Evolutionary conservation across 2,329 filamentous ascomycete species (phyloP), one percentile per base, ranked within the genome.

Genomic region (Chaetothyriales sp.): DNA sequence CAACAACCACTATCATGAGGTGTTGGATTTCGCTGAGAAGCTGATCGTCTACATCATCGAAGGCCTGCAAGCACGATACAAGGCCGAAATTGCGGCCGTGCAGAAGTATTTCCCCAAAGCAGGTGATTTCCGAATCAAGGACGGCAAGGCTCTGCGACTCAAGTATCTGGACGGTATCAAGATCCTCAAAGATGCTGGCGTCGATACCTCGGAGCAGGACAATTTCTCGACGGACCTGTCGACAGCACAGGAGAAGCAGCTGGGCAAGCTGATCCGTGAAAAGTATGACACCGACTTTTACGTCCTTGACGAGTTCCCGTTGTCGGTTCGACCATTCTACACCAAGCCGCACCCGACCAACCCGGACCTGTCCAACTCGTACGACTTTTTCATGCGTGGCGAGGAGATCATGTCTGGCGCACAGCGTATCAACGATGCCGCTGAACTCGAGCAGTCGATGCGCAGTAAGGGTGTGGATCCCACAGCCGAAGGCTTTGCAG

Each of bases 221-320:
- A 63, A 64, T 49, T 71, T 71, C 52, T 68, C 70, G 54, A 72
- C 71, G 48, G 70, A 72, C 54, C 63, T 73, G 55, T 64, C 63
- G 51, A 74, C 71, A 7, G 66, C 70, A 6, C 71, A 73, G 66
- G 71, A 74, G 62, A 73, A 67, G 71, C 85, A 83, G n/a, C 81
- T 96, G 7, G 92, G 92, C 52, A 81, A 80, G 22, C 75, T 96
- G 46, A 80, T 96, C 58, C 83, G 86, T 51, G 77, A 86, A 61
- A 95, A 95, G 71, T 95, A 84, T 76, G 79, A 84, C 65, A 92
- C 88, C 53, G 92, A 98, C 71, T 96, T 96, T 72, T 96, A 95
- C 72, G 83, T 93, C 19, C 78, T 98, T 55, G 90, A 96, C 74
- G 92, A 96, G 70, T 98, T 95, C 75, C 92, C 92, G 44, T 81